A percentile compares a stretch with the other conserved stretches of the same genome.
Conservation (phyloP, 2,329 filamentous ascomycete genomes). For the Diaporthe australafricana region DNA sequence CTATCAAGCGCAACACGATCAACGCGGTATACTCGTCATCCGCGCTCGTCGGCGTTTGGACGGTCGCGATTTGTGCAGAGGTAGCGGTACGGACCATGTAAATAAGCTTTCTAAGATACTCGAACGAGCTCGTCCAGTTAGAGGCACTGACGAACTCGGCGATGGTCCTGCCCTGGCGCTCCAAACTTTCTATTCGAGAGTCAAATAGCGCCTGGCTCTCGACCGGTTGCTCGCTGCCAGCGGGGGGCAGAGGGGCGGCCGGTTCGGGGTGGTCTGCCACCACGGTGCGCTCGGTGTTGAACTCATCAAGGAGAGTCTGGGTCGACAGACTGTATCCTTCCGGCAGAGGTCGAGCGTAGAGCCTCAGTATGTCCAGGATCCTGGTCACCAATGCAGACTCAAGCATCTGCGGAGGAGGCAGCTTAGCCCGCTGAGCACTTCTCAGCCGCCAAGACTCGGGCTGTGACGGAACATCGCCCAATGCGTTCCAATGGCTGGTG, state of each 20-base stretch:
- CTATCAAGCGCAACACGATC: constrained; percentile 68
- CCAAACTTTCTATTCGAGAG: constrained; percentile 59
- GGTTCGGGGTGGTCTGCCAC: constrained; percentile 46
- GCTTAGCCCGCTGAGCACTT: constrained; percentile 40
- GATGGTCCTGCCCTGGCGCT: constrained; percentile 65
- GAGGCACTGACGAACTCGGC: constrained; percentile 74
- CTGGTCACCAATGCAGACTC: constrained; percentile 64
- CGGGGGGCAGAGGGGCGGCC: constrained; percentile 40
- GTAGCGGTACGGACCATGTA: constrained; percentile 61
- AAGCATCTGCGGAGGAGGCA: constrained; percentile 53
- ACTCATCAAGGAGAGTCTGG: constrained; percentile 67
- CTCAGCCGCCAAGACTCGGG: constrained; percentile 10
- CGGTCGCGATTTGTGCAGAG: constrained; percentile 52
- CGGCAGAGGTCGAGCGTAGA: constrained; percentile 68
- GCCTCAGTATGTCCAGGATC: constrained; percentile 66
- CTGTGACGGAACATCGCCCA: constrained; percentile 33
- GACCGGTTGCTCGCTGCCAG: constrained; percentile 48
- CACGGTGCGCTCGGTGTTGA: constrained; percentile 51
- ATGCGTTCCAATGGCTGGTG: constrained; percentile 67
- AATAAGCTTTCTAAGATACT: constrained; percentile 66
- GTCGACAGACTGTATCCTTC: constrained; percentile 68
- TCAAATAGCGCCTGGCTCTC: constrained; percentile 49
- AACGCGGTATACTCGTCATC: constrained; percentile 66
- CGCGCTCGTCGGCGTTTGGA: constrained; percentile 50
- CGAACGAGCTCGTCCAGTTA: constrained; percentile 70